Percentiles rank a stretch among this genome's conserved stretches.
Conservation (phyloP, 306 rosid species). For the Lupinus albus region DNA sequence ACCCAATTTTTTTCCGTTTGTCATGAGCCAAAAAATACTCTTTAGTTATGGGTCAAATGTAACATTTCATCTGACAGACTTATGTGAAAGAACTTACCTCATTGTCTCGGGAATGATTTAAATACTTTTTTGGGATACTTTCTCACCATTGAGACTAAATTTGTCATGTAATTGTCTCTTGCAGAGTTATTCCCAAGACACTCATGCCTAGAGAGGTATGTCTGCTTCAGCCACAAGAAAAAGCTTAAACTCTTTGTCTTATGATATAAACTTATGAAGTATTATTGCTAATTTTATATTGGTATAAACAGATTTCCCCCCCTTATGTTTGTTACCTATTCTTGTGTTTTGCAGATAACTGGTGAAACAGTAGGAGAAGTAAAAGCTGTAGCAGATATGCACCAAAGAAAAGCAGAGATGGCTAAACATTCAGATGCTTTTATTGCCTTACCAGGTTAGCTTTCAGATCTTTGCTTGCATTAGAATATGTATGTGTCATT, state of each 20-base stretch:
- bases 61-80: too few relatives aligned
- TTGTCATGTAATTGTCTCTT: slow-evolving; percentile 78
- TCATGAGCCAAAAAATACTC: too few relatives aligned
- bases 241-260: slow-evolving; percentile 49
- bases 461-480: slow-evolving; percentile 21
- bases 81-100: too few relatives aligned
- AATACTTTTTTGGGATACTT: slow-evolving; percentile 41
- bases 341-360: slow-evolving; percentile 68
- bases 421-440: slow-evolving; percentile 98
- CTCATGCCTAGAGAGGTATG: slow-evolving; percentile 99
- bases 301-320: too few relatives aligned
- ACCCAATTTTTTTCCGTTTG: too few relatives aligned
- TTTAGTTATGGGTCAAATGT: too few relatives aligned
- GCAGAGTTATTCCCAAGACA: slow-evolving; percentile 99
- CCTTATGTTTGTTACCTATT: neutral
- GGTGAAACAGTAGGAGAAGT: slow-evolving; percentile 99
- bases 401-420: slow-evolving; percentile 99
- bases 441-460: slow-evolving; percentile 96
- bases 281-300: neutral
- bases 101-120: too few relatives aligned
- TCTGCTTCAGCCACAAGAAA: slow-evolving; percentile 46
- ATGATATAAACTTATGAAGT: slow-evolving; percentile 30
- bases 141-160: slow-evolving; percentile 43
- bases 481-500: slow-evolving; percentile 23
- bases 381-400: slow-evolving; percentile 97